Percentiles rank a stretch among this genome's conserved stretches.
phyloP scores from a whole-genome alignment of 352 stramenopile species.

The Globisporangium mamillatum region DNA sequence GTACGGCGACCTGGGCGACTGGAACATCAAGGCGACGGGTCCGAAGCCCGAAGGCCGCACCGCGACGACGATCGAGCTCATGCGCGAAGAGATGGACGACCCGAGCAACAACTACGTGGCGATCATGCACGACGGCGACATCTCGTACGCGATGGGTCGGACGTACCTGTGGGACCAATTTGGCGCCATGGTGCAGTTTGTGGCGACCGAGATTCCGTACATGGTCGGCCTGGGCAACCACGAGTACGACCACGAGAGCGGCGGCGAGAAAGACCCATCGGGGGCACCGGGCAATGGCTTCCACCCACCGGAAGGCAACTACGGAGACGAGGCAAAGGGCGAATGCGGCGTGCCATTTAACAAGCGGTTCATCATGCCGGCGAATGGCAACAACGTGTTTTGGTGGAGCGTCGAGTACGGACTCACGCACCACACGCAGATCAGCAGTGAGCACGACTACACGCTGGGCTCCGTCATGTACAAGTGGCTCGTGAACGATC shows the following conservation, averaged over 20 bases:
- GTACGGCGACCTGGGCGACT: constrained; percentile 72
- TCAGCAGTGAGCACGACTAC: constrained; percentile 91
- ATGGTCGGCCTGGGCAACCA: constrained; percentile 48
- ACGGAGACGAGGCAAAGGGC: constrained; percentile 48
- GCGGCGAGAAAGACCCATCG: constrained; percentile 39
- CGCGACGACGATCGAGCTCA: constrained; percentile 31
- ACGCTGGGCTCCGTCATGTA: constrained; percentile 81
- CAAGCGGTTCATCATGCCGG: constrained; percentile 53
- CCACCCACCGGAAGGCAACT: constrained; percentile 46
- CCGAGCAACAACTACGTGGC: constrained; percentile 31
- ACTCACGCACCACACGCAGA: constrained; percentile 88
- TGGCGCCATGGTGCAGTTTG: constrained; percentile 43
- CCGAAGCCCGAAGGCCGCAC: constrained; percentile 19
- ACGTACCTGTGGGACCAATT: constrained; percentile 76
- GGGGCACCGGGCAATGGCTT: not conserved
- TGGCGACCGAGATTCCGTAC: constrained; percentile 54
- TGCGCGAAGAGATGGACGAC: constrained; percentile 26
- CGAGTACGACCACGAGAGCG: constrained; percentile 57
- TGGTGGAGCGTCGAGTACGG: constrained; percentile 91
- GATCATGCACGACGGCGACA: constrained; percentile 76
- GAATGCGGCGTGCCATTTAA: constrained; percentile 69
- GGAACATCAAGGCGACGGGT: constrained; percentile 17
- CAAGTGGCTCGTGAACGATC: constrained; percentile 82
- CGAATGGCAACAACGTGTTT: constrained; percentile 59
- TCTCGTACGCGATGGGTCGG: constrained; percentile 56